These are phyloP conservation scores for Aurantiochytrium sp. DNA, from an alignment of 108 stramenopile species.

Conservation along the genomic window DNA sequence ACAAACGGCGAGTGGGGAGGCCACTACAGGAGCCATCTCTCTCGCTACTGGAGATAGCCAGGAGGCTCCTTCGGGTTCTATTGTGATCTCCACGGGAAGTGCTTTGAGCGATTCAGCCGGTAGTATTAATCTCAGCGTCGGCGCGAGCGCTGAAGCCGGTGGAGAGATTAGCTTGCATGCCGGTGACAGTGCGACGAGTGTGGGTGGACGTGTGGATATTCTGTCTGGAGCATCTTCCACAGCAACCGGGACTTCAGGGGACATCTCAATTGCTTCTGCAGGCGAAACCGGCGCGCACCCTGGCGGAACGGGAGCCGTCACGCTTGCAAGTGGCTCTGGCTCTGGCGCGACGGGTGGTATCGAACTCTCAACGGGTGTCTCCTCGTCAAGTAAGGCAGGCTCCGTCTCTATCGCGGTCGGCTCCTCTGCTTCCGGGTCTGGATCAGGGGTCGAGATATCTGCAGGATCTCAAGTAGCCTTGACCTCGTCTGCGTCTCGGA, in stretches of 20 bases:
- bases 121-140: neutral
- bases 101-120: neutral
- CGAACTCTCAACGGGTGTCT: neutral
- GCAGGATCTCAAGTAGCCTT: no score
- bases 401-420: no score
- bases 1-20: neutral
- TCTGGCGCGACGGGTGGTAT: neutral
- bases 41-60: neutral
- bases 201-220: neutral
- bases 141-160: neutral
- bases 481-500: no score
- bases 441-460: no score
- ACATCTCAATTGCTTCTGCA: no score
- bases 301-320: constrained; percentile 23
- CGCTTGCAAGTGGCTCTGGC: neutral
- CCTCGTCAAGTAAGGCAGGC: neutral
- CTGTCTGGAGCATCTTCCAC: neutral
- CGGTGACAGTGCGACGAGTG: neutral
- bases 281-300: no score
- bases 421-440: no score
- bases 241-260: no score
- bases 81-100: neutral
- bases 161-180: neutral
- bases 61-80: neutral
- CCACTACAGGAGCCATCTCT: neutral